A percentile compares a stretch with the other conserved stretches of the same genome.
phyloP scores from a whole-genome alignment of 306 rosid genomes.

The Trifolium repens region DNA sequence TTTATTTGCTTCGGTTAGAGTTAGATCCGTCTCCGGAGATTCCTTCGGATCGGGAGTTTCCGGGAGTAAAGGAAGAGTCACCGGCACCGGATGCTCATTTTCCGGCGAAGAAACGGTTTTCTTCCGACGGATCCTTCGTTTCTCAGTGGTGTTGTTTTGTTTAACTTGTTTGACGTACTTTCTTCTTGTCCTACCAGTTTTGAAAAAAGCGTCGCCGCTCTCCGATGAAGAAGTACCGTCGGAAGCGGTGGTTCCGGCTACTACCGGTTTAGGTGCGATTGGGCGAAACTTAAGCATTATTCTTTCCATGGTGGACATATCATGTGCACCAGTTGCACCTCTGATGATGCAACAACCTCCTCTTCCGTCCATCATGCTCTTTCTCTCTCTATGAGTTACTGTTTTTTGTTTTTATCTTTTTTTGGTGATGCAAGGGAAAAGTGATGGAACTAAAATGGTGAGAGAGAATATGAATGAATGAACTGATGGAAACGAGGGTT shows the following conservation, averaged over 20 bases:
- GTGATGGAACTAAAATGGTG: background rate
- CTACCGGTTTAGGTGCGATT: constrained; percentile 78
- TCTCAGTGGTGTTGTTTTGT: constrained; percentile 35
- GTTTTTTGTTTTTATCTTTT: background rate
- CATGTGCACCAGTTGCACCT: constrained; percentile 52
- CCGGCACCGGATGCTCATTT: constrained; percentile 37
- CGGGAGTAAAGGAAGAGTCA: constrained; percentile 74
- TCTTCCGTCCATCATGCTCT: constrained; percentile 54
- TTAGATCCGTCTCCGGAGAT: constrained; percentile 32
- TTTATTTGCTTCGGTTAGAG: background rate
- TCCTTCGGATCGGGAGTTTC: constrained; percentile 70
- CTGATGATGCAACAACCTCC: constrained; percentile 84
- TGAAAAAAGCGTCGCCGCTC: constrained; percentile 31
- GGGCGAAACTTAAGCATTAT: constrained; percentile 91
- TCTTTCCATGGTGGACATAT: constrained; percentile 52
- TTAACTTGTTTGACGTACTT: constrained; percentile 52
- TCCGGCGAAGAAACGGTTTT: constrained; percentile 40
- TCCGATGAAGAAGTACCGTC: constrained; percentile 51
- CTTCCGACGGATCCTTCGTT: constrained; percentile 45
- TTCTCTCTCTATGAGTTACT: background rate
- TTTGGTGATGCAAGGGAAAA: background rate
- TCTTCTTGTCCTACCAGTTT: constrained; percentile 44
- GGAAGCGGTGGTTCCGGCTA: constrained; percentile 42
- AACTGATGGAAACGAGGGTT: background rate
- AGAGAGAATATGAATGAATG: background rate